These are phyloP conservation scores for Rutidosis leptorrhynchoides DNA, from an alignment of 129 eudicot species.

Conservation along the genomic window DNA sequence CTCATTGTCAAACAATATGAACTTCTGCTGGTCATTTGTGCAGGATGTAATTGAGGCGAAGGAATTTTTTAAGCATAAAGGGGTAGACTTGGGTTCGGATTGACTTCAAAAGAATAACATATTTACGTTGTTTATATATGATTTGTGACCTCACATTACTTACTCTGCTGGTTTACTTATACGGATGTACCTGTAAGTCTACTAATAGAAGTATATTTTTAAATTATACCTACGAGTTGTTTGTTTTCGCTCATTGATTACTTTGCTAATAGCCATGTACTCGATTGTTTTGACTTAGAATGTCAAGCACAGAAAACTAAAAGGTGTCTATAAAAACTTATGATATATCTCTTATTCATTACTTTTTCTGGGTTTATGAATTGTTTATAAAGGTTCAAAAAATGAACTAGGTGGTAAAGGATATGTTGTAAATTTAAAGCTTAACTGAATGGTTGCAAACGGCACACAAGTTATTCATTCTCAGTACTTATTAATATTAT, in stretches of 20 bases:
- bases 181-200: not conserved
- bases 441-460: not conserved
- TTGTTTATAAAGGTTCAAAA: too few species aligned
- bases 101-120: conserved; percentile 12
- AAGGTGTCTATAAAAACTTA: not conserved
- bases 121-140: not conserved
- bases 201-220: not conserved
- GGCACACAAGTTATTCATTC: not conserved
- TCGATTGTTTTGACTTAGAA: not conserved
- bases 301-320: not conserved
- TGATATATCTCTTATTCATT: not conserved
- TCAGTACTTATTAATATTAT: not conserved
- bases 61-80: conserved; percentile 42
- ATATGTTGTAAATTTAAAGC: too few species aligned
- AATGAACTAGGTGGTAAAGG: too few species aligned
- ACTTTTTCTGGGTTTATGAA: not conserved
- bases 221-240: not conserved
- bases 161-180: not conserved
- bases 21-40: conserved; percentile 12
- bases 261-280: not conserved
- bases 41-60: conserved; percentile 44
- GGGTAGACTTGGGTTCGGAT: conserved; percentile 38
- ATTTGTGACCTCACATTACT: not conserved
- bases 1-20: not conserved
- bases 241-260: not conserved